phyloP scores from a whole-genome alignment of 2,329 filamentous ascomycete genomes.

The Ceratocystiopsis brevicomis region DNA sequence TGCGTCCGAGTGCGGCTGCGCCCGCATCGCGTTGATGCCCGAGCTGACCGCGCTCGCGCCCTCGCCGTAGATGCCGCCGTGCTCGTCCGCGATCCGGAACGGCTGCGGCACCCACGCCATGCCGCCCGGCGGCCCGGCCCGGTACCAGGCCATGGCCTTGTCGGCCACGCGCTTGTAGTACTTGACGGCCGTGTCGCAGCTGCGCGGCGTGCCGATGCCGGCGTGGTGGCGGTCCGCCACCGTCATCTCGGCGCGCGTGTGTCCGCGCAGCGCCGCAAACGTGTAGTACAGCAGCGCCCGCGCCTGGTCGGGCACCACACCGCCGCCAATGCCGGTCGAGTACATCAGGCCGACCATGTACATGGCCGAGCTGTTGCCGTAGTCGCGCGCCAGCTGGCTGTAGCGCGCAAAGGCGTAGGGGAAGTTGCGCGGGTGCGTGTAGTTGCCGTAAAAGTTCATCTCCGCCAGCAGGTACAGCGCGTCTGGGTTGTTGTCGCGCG shows the following conservation, averaged over 20 bases:
- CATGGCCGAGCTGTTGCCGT: constrained; percentile 82
- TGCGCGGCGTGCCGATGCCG: constrained; percentile 69
- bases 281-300: constrained; percentile 87
- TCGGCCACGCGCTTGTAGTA: constrained; percentile 91
- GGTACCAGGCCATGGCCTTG: constrained; percentile 74
- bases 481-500: constrained; percentile 47
- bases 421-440: constrained; percentile 68
- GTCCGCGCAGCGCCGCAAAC: constrained; percentile 69
- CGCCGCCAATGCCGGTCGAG: constrained; percentile 71
- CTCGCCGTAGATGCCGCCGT: constrained; percentile 85
- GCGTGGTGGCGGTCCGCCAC: constrained; percentile 69
- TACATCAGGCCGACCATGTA: constrained; percentile 95
- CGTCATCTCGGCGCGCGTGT: constrained; percentile 83
- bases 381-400: constrained; percentile 50
- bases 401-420: constrained; percentile 65
- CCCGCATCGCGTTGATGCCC: constrained; percentile 60
- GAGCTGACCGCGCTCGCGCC: constrained; percentile 82
- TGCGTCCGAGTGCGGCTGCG: constrained; percentile 55
- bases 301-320: constrained; percentile 70
- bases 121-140: constrained; percentile 79
- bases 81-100: constrained; percentile 74
- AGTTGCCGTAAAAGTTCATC: constrained; percentile 95
- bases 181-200: constrained; percentile 65
- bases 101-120: constrained; percentile 58
- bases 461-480: constrained; percentile 80